Evolutionary conservation across 129 eudicot species (phyloP), one percentile per base, ranked within the genome.

Genomic region (Calendula officinalis): DNA sequence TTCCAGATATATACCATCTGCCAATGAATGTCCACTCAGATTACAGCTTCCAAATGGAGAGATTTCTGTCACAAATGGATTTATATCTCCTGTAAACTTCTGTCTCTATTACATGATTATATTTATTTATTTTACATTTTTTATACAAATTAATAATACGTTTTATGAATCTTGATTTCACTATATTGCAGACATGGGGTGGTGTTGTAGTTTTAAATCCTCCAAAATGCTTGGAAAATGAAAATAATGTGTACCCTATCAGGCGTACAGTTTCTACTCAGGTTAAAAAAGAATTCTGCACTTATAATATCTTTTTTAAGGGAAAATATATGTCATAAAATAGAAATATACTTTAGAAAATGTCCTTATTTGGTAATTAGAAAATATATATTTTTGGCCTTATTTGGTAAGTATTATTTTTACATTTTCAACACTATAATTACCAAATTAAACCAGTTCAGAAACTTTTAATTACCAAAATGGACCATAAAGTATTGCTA

Each of bases 191-290:
- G 99, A 88, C 91, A 91, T 92, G 99, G 99, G 99, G 99, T 59
- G 84, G 99, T 77, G 83, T 92, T 62, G 83, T 81, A 64, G 95
- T 92, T 68, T 85, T 91, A 87, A 92, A 92, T 64, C 95, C 96
- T 49, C 74, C 87, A 6, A 84, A 77, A 60, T 92, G 95, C 75
- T 54, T 72, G 54, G 79, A 66, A 63, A 72, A 67, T 68, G 72
- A 66, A 42, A 69, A 68, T 64, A 41, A 60, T 37, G 57, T 45
- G 53, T 76, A 71, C 60, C 69, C 80, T 71, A 60, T 62, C 66
- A 75, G 79, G 60, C 82, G 64, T 60, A 83, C 64, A 62, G 65
- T 92, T 55, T 75, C 95, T 48, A 65, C 75, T 37, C 82, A 81
- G 99, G 96, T 92, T 14, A 73, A 82, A 61, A 67, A 12, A 17